Conservation (phyloP, 768 basidiomycete species). For the Piloderma croceum region DNA sequence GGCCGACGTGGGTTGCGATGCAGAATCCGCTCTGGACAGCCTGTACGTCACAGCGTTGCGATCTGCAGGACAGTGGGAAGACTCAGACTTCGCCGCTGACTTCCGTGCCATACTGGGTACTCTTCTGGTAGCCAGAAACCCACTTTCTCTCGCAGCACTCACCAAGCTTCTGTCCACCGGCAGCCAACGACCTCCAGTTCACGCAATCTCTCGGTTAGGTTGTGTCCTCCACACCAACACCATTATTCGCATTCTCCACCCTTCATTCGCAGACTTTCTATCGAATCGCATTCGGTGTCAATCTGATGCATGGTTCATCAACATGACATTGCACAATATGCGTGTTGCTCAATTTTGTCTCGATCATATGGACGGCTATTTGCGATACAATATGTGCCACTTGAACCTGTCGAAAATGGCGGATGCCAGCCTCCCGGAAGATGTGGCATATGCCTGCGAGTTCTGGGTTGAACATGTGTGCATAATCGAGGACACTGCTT, state of each 20-base stretch:
- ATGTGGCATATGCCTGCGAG: slow-evolving; percentile 19
- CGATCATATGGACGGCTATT: slow-evolving; percentile 5
- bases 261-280: slow-evolving; percentile 28
- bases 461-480: slow-evolving; percentile 28
- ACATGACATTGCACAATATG: neutral
- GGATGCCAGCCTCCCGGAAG: slow-evolving; percentile 16
- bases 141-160: slow-evolving; percentile 19
- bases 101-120: slow-evolving; percentile 29
- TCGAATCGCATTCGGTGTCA: slow-evolving; percentile 23
- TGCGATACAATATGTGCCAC: slow-evolving; percentile 23
- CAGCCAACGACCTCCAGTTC: slow-evolving; percentile 19
- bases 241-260: slow-evolving; percentile 23
- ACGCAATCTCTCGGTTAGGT: slow-evolving; percentile 24
- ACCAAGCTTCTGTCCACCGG: slow-evolving; percentile 10
- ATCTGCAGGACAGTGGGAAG: slow-evolving; percentile 25
- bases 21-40: slow-evolving; percentile 24
- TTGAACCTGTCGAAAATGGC: slow-evolving; percentile 15
- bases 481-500: slow-evolving; percentile 1
- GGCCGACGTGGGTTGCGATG: slow-evolving; percentile 11
- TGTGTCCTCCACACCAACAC: slow-evolving; percentile 16
- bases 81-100: slow-evolving; percentile 21
- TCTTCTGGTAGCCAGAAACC: slow-evolving; percentile 23
- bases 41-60: slow-evolving; percentile 28
- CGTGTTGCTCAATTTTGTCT: slow-evolving; percentile 20
- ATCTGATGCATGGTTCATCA: slow-evolving; percentile 10